Evolutionary conservation across 2,329 filamentous ascomycete species (phyloP), one percentile per base, ranked within the genome.

Genomic region (Colletotrichum karsti): DNA sequence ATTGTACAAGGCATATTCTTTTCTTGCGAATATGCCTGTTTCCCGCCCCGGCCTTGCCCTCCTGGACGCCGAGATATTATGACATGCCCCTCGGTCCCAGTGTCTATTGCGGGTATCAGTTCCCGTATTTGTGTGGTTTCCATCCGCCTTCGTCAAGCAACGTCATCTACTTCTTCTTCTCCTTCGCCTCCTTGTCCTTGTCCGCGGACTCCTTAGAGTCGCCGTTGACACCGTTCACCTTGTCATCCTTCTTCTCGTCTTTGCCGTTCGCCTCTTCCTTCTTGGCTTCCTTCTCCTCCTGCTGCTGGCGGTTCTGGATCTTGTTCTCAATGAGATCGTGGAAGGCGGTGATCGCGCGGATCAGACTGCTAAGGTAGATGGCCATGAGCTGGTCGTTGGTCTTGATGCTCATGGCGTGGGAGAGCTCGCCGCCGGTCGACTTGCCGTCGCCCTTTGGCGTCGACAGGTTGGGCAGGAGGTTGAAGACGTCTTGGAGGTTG

Each of bases 241-340:
- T 76, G 18, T 74, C 77, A 72, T 89, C 86, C 79, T 89, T 88
- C 79, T 88, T 87, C 72, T 89, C 86, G 57, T 87, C 84, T 71
- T 88, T 88, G 73, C 83, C 80, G 72, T 90, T 91, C 24, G 73
- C 72, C 76, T 92, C 92, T 54, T 91, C 90, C 77, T 94, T 93
- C 83, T 93, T 93, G 76, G 92, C 88, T 74, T 98, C 95, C 83
- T 95, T 95, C 77, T 99, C 96, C 77, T 98, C 96, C 77, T 97
- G 93, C 80, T 97, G 93, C 82, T 98, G 95, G 79, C 95, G 90
- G 83, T 99, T 99, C 85, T 98, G 95, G 73, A 98, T 98, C 88
- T 99, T 99, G 86, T 99, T 99, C 85, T 99, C 96, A 73, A 99
- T 99, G 73, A 99, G 84, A 79, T 99, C 96, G 80, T 99, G 96